A percentile compares a stretch with the other conserved stretches of the same genome.
Evolutionary conservation across 2,329 filamentous ascomycete species (phyloP).

Genomic region (Triangularia verruculosa): DNA sequence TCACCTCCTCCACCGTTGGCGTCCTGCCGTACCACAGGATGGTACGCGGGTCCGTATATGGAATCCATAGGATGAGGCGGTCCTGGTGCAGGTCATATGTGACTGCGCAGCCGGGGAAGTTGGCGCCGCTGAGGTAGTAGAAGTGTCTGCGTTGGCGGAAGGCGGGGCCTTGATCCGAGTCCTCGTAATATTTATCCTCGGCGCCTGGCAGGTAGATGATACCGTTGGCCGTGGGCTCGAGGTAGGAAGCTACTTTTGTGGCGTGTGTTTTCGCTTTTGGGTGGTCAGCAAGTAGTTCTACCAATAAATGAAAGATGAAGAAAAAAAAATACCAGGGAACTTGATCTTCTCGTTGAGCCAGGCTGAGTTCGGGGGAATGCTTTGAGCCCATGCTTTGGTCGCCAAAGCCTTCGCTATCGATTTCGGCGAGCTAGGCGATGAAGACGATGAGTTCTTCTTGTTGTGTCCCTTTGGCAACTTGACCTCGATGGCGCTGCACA

Average conservation of each 20-base stretch:
- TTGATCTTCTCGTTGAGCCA: constrained; percentile 26
- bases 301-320: neutral
- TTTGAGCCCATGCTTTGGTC: no score
- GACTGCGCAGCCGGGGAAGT: constrained; percentile 53
- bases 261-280: constrained; percentile 54
- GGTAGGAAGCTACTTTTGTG: constrained; percentile 52
- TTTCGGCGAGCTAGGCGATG: neutral
- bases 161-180: constrained; percentile 55
- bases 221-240: constrained; percentile 43
- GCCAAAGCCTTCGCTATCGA: no score
- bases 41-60: constrained; percentile 59
- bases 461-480: constrained; percentile 5
- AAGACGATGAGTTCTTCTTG: neutral
- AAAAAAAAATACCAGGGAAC: constrained; percentile 25
- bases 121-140: constrained; percentile 55
- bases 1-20: constrained; percentile 59
- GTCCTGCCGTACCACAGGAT: constrained; percentile 63
- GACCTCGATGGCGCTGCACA: constrained; percentile 38
- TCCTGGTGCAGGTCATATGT: constrained; percentile 60
- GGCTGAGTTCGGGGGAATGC: neutral
- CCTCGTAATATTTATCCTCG: constrained; percentile 49
- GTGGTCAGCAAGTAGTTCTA: neutral
- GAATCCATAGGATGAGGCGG: constrained; percentile 69
- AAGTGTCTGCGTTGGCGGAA: constrained; percentile 61
- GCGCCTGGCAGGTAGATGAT: constrained; percentile 57